Base-by-base conservation (phyloP, 139 green algal genomes). In the Picochlorum sp. region DNA sequence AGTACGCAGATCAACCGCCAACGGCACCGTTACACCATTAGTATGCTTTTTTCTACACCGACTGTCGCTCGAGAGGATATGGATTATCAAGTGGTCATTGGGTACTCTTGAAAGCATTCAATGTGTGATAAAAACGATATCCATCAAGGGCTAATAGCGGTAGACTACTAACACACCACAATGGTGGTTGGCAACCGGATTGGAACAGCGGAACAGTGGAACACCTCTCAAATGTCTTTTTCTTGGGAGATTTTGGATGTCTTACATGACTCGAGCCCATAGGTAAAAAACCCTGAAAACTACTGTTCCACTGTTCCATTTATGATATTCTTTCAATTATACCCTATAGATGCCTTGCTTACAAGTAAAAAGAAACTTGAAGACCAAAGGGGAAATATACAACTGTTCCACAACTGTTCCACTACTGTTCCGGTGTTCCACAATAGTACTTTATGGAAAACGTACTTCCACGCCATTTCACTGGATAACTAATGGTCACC, bases 241-340 rank as follows among this genome's bases (percentile, higher is more conserved):
- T 52, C 24, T 52, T 52, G 47, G 47, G 47, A 52, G 45, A 52
- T 52, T 24, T 52, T 52, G 45, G 45, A 52, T 52, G 45, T 52
- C 45, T 52, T 52, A 13, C 45, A 52, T 52, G 45, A 52, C 45
- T 52, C 45, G 45, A 52, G 45, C 45, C 45, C 45, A 52, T 52
- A 3, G 45, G 45, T 2, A 52, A 52, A 52, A 52, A 3, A 52
- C 1, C 45, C 45, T 52, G 45, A 52, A 52, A 52, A 52, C 45
- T 52, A 52, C 45, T 52, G 45, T 52, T 52, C 45, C 45, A 52
- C 45, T 52, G 45, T 52, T 52, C 45, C 45, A 52, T 52, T 52
- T n/a, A 52, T 52, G 45, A 52, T 13, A 52, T 52, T 52, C 45
- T 52, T 52, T 52, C 45, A 52, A 52, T 52, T 52, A 52, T 52